Conservation (phyloP, 768 basidiomycete genomes). For the Lepiota venenata region DNA sequence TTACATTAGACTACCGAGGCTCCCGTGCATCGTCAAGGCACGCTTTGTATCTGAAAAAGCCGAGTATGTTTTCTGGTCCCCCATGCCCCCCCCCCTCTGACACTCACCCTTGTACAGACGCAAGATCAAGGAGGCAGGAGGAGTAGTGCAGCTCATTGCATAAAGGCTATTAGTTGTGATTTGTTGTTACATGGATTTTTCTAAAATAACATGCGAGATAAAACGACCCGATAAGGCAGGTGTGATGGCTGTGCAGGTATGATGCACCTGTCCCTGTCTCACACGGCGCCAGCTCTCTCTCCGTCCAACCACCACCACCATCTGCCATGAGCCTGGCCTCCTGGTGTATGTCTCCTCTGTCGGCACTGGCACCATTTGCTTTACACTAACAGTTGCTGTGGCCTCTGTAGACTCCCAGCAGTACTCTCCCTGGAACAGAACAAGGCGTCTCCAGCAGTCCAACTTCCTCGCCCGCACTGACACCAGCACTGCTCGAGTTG, state of each 20-base stretch:
- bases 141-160: conserved; percentile 91
- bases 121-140: conserved; percentile 93
- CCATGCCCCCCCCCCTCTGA: neutral
- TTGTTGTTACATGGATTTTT: conserved; percentile 18
- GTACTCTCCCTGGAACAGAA: conserved; percentile 57
- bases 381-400: neutral
- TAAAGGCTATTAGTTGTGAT: conserved; percentile 42
- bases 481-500: conserved; percentile 42
- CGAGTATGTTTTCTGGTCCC: conserved; percentile 68
- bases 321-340: conserved; percentile 28
- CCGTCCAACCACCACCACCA: conserved; percentile 8
- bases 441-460: conserved; percentile 46
- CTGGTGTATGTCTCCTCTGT: conserved; percentile 32
- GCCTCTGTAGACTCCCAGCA: conserved; percentile 37
- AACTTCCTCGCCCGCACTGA: conserved; percentile 51
- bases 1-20: conserved; percentile 65
- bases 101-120: conserved; percentile 25
- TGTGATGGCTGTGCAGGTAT: conserved; percentile 1
- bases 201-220: conserved; percentile 7
- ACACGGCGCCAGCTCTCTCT: conserved; percentile 10
- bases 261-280: conserved; percentile 10
- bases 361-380: neutral
- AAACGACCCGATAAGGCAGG: conserved; percentile 6
- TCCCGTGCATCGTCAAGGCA: conserved; percentile 98
- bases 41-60: conserved; percentile 90